A percentile compares a stretch with the other conserved stretches of the same genome.
These are phyloP conservation scores for Sergeia podlipaevii DNA, from an alignment of 208 protist species.

Conservation along the genomic window DNA sequence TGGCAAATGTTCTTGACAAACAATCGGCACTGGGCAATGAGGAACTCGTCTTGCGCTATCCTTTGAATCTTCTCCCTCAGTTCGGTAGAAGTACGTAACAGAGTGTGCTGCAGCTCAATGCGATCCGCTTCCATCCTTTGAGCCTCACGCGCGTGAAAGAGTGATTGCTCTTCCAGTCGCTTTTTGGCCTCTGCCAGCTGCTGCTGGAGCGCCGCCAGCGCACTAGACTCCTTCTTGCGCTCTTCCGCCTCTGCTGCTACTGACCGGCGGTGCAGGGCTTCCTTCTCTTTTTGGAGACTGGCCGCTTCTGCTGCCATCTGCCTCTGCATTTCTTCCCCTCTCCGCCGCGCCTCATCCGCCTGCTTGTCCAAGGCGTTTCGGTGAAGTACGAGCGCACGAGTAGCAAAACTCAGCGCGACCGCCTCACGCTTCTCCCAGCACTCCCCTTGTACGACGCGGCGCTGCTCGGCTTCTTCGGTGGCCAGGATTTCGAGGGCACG, in stretches of 20 bases:
- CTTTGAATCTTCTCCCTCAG: slow-evolving; percentile 16
- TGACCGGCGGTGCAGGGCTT: background rate
- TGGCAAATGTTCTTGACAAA: slow-evolving; percentile 80
- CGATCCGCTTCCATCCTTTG: slow-evolving; percentile 33
- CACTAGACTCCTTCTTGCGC: background rate
- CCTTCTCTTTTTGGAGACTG: background rate
- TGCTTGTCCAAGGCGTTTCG: background rate
- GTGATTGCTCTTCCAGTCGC: slow-evolving; percentile 8
- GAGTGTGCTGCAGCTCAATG: slow-evolving; percentile 3
- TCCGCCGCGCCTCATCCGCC: background rate
- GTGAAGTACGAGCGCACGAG: background rate
- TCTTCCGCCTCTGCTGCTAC: background rate
- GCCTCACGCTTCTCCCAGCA: slow-evolving; percentile 2
- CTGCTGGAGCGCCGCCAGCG: slow-evolving; percentile 13
- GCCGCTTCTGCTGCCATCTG: background rate
- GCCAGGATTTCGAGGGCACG: background rate
- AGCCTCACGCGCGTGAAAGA: slow-evolving; percentile 13
- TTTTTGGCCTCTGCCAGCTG: slow-evolving; percentile 17
- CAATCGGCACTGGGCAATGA: slow-evolving; percentile 64
- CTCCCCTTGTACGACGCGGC: background rate
- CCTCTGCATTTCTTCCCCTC: background rate
- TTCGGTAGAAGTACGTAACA: slow-evolving; percentile 8
- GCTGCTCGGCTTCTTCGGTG: slow-evolving; percentile 4
- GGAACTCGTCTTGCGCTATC: slow-evolving; percentile 29
- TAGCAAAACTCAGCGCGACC: background rate